These are phyloP conservation scores for Daedaleopsis sinensis DNA, from an alignment of 768 basidiomycete species.

Conservation along the genomic window DNA sequence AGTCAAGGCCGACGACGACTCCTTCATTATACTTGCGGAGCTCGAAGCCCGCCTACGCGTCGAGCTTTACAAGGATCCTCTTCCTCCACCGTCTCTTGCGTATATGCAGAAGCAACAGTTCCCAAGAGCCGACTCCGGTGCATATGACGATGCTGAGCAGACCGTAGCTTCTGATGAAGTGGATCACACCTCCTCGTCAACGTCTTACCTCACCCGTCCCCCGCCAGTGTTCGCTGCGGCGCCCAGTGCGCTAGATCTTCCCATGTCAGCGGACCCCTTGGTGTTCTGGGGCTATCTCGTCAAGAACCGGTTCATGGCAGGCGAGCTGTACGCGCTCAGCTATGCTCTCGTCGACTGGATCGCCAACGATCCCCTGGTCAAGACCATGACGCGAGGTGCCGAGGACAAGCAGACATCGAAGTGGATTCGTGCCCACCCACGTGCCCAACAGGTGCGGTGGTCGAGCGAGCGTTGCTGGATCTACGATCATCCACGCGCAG, in stretches of 20 bases:
- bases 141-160: not conserved
- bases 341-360: conserved; percentile 89
- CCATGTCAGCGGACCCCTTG: conserved; percentile 56
- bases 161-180: conserved; percentile 4
- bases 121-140: not conserved
- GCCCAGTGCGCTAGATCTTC: conserved; percentile 15
- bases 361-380: conserved; percentile 71
- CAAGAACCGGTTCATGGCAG: conserved; percentile 93
- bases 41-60: conserved; percentile 87
- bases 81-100: conserved; percentile 12
- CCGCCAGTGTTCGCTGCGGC: conserved; percentile 11
- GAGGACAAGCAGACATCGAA: conserved; percentile 94
- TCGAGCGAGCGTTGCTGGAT: conserved; percentile 94
- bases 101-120: not conserved
- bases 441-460: conserved; percentile 81
- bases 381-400: conserved; percentile 70
- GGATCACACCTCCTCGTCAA: conserved; percentile 3
- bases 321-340: conserved; percentile 89
- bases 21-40: conserved; percentile 94
- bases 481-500: conserved; percentile 94
- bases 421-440: conserved; percentile 91
- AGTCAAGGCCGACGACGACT: conserved; percentile 94
- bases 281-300: conserved; percentile 92
- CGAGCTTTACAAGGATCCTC: conserved; percentile 54
- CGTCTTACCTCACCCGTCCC: conserved; percentile 3